phyloP scores from a whole-genome alignment of 1,284 basidiomycete species.

The Jaminaea rosea region DNA sequence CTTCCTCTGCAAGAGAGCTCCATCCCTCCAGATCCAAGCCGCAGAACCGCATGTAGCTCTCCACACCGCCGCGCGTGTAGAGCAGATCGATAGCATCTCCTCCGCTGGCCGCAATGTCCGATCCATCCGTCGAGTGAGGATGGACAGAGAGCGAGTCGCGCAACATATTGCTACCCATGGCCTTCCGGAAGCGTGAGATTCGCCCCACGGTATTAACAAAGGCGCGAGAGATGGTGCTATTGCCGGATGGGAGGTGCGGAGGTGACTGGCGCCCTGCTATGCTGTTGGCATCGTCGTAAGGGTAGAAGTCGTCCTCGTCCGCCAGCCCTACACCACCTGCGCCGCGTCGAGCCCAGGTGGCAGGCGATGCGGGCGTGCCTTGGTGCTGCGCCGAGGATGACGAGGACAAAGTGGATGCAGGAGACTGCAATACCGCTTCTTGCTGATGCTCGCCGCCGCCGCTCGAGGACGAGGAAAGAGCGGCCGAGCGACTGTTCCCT shows the following conservation, averaged over 20 bases:
- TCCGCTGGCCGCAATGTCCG: neutral
- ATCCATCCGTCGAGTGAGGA: neutral
- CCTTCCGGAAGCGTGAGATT: slow-evolving; percentile 69
- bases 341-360: too few relatives aligned
- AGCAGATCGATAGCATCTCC: slow-evolving; percentile 7
- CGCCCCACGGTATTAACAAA: slow-evolving; percentile 71
- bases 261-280: too few relatives aligned
- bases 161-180: slow-evolving; percentile 48
- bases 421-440: too few relatives aligned
- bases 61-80: slow-evolving; percentile 28
- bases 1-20: slow-evolving; percentile 12
- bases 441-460: too few relatives aligned
- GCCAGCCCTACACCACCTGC: too few relatives aligned
- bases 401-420: too few relatives aligned
- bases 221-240: slow-evolving; percentile 60
- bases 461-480: too few relatives aligned
- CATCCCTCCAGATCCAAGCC: slow-evolving; percentile 6
- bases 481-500: too few relatives aligned
- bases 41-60: slow-evolving; percentile 27
- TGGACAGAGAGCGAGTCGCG: neutral
- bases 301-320: too few relatives aligned
- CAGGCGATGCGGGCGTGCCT: too few relatives aligned
- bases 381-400: too few relatives aligned
- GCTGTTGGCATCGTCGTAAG: too few relatives aligned
- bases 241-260: slow-evolving; percentile 20